Evolutionary conservation across 2,329 filamentous ascomycete genomes (phyloP).

Genomic region (Cephalotrichum gorgonifer): DNA sequence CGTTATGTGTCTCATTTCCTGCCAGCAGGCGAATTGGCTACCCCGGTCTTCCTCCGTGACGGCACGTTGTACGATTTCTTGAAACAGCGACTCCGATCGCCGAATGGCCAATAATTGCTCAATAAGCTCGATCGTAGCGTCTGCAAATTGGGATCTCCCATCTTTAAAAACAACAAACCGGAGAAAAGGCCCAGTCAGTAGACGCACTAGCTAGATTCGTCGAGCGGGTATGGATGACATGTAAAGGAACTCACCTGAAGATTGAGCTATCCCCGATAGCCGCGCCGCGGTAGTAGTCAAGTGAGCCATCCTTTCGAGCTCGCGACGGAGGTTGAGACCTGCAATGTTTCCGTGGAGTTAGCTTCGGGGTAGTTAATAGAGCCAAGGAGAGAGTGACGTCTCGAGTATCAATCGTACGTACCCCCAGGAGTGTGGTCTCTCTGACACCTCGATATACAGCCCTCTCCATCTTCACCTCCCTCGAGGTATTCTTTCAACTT

Average conservation of each 20-base stretch:
- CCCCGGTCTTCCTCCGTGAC: background rate
- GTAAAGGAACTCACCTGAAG: no score
- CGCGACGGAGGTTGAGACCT: no score
- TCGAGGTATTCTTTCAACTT: background rate
- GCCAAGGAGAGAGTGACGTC: no score
- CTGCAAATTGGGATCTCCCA: background rate
- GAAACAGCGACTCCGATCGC: background rate
- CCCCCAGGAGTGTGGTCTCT: background rate
- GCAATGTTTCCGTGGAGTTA: no score
- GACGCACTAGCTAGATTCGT: background rate
- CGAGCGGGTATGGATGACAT: no score
- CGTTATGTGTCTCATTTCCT: constrained; percentile 16
- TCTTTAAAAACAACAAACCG: background rate
- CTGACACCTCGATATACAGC: background rate
- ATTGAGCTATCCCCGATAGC: no score
- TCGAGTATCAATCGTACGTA: background rate
- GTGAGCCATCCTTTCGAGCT: no score
- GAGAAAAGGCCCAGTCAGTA: background rate
- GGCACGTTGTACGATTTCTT: background rate
- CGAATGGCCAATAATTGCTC: background rate
- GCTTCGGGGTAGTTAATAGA: no score
- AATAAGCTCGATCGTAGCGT: background rate
- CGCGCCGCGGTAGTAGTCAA: no score
- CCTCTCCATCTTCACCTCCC: no score
- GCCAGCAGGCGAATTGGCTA: constrained; percentile 11